Evolutionary conservation across 1,284 basidiomycete genomes (phyloP).

Genomic region (Grifola frondosa): DNA sequence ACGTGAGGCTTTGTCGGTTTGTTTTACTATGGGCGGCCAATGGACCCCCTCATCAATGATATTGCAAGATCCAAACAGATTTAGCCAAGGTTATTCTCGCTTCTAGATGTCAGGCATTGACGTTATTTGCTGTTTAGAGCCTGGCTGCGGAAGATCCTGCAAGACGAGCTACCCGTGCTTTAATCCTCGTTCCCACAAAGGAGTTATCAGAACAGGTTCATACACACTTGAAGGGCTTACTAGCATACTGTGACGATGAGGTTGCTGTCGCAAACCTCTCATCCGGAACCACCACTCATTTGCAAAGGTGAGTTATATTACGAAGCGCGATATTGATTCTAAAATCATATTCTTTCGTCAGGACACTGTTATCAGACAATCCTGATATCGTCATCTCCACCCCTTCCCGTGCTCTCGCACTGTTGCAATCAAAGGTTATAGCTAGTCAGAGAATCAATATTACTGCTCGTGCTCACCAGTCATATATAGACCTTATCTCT

Average conservation of each 20-base stretch:
- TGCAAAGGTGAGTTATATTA: conserved; percentile 66
- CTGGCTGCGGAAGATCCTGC: conserved; percentile 33
- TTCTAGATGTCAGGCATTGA: too few species aligned
- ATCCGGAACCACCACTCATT: conserved; percentile 66
- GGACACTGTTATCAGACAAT: conserved; percentile 81
- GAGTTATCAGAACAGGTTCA: conserved; percentile 93
- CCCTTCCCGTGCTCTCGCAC: conserved; percentile 78
- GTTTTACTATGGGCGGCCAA: too few species aligned
- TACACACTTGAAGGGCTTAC: conserved; percentile 64
- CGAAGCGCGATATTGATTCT: neutral
- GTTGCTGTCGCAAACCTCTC: conserved; percentile 82
- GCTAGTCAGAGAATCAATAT: too few species aligned
- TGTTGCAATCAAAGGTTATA: conserved; percentile 78
- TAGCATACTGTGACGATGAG: conserved; percentile 77
- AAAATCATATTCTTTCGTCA: conserved; percentile 28
- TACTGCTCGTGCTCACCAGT: conserved; percentile 1
- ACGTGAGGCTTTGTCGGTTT: too few species aligned
- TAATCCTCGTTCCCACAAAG: conserved; percentile 92
- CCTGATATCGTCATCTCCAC: conserved; percentile 94
- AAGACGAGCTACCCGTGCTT: conserved; percentile 67
- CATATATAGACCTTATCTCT: conserved; percentile 55
- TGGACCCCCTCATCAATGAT: too few species aligned
- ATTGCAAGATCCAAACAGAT: too few species aligned
- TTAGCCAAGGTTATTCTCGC: too few species aligned
- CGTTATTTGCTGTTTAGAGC: conserved; percentile 7